Conservation (phyloP, 208 protist genomes). For the Wallacemonas sp. region DNA sequence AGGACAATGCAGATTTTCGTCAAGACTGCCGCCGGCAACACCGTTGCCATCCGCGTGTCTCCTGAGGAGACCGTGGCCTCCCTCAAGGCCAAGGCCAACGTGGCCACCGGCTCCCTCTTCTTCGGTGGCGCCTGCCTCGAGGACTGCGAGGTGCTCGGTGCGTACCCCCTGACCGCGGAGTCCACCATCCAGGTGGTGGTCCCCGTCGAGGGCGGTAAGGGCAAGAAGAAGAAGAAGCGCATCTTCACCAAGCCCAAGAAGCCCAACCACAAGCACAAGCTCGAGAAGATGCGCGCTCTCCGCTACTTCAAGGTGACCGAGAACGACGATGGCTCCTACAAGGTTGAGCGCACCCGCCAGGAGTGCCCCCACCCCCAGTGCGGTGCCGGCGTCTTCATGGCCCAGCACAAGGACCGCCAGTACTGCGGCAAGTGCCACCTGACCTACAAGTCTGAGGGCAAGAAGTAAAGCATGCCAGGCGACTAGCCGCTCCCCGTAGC, state of each 20-base stretch:
- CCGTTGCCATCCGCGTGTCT: slow-evolving; percentile 85
- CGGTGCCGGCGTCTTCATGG: slow-evolving; percentile 99
- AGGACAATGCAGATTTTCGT: slow-evolving; percentile 94
- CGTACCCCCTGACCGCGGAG: slow-evolving; percentile 77
- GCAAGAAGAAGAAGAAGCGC: slow-evolving; percentile 99
- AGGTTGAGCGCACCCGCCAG: slow-evolving; percentile 94
- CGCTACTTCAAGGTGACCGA: slow-evolving; percentile 99
- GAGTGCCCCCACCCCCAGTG: slow-evolving; percentile 96
- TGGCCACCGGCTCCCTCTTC: slow-evolving; percentile 79
- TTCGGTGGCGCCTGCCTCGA: slow-evolving; percentile 89
- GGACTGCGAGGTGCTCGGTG: slow-evolving; percentile 65
- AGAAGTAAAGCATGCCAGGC: slow-evolving; percentile 37
- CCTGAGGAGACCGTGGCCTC: slow-evolving; percentile 82
- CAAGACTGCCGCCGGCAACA: slow-evolving; percentile 90
- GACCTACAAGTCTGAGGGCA: slow-evolving; percentile 87
- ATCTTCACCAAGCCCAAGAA: slow-evolving; percentile 99
- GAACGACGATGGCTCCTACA: slow-evolving; percentile 95
- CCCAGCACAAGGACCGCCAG: slow-evolving; percentile 97
- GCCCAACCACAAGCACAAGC: slow-evolving; percentile 98
- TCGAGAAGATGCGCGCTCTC: slow-evolving; percentile 98
- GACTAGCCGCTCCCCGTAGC: no score
- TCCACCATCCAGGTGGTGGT: slow-evolving; percentile 90
- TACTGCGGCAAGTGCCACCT: slow-evolving; percentile 99
- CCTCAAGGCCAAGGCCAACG: slow-evolving; percentile 80
- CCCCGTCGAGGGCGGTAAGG: slow-evolving; percentile 91